A percentile compares a stretch with the other conserved stretches of the same genome.
These are phyloP conservation scores for Penicillium sp. DNA, from an alignment of 2,329 filamentous ascomycete genomes.

Conservation along the genomic window DNA sequence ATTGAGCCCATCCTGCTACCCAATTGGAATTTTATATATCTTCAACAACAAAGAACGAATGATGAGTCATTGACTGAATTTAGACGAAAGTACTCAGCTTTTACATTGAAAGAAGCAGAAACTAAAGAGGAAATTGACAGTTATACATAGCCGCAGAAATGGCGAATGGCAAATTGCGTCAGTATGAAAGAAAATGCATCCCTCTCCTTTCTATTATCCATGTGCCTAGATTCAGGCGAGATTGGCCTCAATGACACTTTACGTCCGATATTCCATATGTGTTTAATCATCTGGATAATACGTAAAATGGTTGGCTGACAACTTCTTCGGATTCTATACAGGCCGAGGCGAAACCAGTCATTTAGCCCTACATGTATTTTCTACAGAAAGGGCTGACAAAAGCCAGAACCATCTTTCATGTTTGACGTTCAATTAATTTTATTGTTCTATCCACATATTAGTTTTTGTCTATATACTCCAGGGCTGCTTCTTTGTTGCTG, in stretches of 20 bases:
- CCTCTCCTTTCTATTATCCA: not conserved
- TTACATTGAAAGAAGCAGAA: not conserved
- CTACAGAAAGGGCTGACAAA: not conserved
- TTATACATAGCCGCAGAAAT: slow-evolving; percentile 16
- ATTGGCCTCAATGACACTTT: not conserved
- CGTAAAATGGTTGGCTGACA: not conserved
- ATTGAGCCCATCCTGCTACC: slow-evolving; percentile 5
- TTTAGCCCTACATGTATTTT: not conserved
- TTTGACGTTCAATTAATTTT: not conserved
- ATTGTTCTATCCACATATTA: not conserved
- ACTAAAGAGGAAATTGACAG: not conserved
- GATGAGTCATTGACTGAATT: not conserved
- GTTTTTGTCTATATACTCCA: not conserved
- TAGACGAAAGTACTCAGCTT: not conserved
- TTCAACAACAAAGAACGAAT: not conserved
- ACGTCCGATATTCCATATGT: not conserved
- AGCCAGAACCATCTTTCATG: not conserved
- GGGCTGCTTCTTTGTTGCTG: not conserved
- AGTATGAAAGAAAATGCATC: slow-evolving; percentile 12
- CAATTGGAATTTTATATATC: not conserved
- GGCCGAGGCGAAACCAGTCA: not conserved
- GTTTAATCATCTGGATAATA: not conserved
- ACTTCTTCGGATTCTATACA: not conserved
- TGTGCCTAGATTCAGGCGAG: not conserved
- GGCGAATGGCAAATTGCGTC: slow-evolving; percentile 21